Evolutionary conservation across 2,329 filamentous ascomycete genomes (phyloP).

Genomic region (Penicillium carneum): DNA sequence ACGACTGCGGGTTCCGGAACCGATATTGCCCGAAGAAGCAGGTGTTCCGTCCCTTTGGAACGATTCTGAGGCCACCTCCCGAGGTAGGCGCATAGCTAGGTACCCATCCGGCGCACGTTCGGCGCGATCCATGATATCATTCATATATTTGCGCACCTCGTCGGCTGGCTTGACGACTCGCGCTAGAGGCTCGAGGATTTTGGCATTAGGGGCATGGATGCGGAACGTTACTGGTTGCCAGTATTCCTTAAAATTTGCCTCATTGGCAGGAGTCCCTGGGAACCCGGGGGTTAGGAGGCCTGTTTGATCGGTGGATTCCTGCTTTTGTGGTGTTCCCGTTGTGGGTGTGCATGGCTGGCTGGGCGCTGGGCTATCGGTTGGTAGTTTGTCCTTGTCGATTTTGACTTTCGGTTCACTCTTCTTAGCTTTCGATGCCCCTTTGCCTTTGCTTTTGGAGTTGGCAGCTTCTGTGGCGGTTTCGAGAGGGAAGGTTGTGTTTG

Average conservation of each 20-base stretch:
- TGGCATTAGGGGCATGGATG: slow-evolving; percentile 60
- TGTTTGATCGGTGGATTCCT: slow-evolving; percentile 18
- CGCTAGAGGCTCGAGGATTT: slow-evolving; percentile 62
- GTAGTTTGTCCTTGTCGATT: slow-evolving; percentile 34
- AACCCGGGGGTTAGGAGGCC: slow-evolving; percentile 8
- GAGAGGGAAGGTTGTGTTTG: slow-evolving; percentile 49
- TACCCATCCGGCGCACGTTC: slow-evolving; percentile 63
- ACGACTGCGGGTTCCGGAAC: slow-evolving; percentile 32
- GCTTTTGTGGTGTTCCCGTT: slow-evolving; percentile 31
- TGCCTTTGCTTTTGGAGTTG: slow-evolving; percentile 41
- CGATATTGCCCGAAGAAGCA: slow-evolving; percentile 18
- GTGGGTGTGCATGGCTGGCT: slow-evolving; percentile 22
- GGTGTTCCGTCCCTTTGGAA: slow-evolving; percentile 41
- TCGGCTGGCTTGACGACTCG: slow-evolving; percentile 63
- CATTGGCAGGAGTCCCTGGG: slow-evolving; percentile 25
- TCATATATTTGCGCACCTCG: slow-evolving; percentile 63
- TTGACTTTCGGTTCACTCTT: slow-evolving; percentile 43
- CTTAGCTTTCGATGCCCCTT: slow-evolving; percentile 48
- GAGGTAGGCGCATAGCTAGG: slow-evolving; percentile 63
- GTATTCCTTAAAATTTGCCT: slow-evolving; percentile 52
- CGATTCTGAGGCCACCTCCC: slow-evolving; percentile 45
- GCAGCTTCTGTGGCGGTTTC: slow-evolving; percentile 43
- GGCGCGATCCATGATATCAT: slow-evolving; percentile 64
- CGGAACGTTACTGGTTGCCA: slow-evolving; percentile 65
- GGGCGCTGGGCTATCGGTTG: slow-evolving; percentile 15